A percentile compares a stretch with the other conserved stretches of the same genome.
These are phyloP conservation scores for Verticillium tricorpus DNA, from an alignment of 2,329 filamentous ascomycete genomes.

Conservation along the genomic window DNA sequence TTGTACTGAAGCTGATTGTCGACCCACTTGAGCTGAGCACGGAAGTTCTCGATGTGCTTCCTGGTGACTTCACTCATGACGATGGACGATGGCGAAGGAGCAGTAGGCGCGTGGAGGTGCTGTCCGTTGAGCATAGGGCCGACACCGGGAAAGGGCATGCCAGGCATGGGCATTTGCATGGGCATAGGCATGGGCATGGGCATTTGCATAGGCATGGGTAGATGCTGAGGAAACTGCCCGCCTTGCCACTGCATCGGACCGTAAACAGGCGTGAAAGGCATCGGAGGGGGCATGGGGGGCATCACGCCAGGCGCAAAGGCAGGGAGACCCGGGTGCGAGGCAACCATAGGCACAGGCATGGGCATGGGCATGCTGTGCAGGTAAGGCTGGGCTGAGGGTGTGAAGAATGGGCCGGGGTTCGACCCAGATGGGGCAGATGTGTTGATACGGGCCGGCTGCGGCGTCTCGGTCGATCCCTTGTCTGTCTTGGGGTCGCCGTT, in stretches of 20 bases:
- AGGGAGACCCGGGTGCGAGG: not conserved
- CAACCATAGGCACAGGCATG: not conserved
- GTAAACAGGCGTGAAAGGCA: not conserved
- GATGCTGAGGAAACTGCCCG: not conserved
- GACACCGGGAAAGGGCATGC: not conserved
- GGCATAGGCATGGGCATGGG: slow-evolving; percentile 6
- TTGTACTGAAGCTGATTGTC: slow-evolving; percentile 59
- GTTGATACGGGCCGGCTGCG: not conserved
- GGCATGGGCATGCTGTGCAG: not conserved
- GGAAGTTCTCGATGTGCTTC: slow-evolving; percentile 50
- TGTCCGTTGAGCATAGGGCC: not conserved
- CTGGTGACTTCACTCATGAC: slow-evolving; percentile 56
- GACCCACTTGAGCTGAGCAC: slow-evolving; percentile 47
- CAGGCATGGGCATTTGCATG: slow-evolving; percentile 17
- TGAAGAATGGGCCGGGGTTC: not conserved
- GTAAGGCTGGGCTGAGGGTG: not conserved
- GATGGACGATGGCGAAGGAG: slow-evolving; percentile 50
- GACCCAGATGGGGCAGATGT: not conserved
- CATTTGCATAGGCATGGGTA: not conserved
- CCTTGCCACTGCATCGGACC: not conserved
- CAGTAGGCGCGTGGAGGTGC: not conserved
- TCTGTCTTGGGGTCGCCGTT: not conserved
- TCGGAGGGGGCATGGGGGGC: not conserved
- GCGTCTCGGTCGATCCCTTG: not conserved
- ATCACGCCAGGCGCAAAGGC: not conserved